Base-by-base conservation (phyloP, 208 protist genomes). In the Crithidia sp. region DNA sequence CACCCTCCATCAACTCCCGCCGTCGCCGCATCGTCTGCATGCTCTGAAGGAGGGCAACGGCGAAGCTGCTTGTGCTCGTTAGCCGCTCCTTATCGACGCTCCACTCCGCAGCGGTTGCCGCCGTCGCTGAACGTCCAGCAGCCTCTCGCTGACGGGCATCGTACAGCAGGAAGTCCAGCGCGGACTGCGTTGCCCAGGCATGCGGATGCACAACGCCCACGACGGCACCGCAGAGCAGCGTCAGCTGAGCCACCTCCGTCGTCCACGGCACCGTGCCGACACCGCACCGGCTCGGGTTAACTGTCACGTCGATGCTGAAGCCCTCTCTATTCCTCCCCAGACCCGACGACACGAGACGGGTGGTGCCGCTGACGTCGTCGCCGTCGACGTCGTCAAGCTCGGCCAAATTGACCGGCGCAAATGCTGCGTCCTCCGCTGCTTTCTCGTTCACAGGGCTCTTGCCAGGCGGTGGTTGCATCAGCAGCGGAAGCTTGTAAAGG, bases 251-350 rank as follows among this genome's bases (percentile, higher is more conserved):
- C 12, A 79, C 9, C 53, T 49, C 40, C 17, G 49, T 45, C n/a
- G 67, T 74, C 74, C 74, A 79, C 39, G 74, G 44, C 13, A 79
- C 60, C 10, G 57, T 2, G 6, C 74, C 74, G 8, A n/a, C 58
- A 17, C 71, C 47, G 14, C 40, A 37, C 13, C 4, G 16, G 36
- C 40, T 54, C 28, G 28, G 28, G 28, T 28, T 28, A 28, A 28
- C 28, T 28, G 28, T 28, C 1, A 28, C 28, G 28, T 28, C 28
- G 28, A 28, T 28, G 28, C 28, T 28, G 28, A 28, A 28, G 28
- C 28, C 28, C 28, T 28, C 28, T 2, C 28, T 28, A 28, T 28
- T 28, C 28, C 28, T 28, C 28, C 28, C 28, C 28, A 28, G 0
- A 28, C 28, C 28, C 28, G 28, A 28, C 28, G 28, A 28, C 28